Conservation (phyloP, 129 eudicot genomes). For the Heracleum sosnowskyi region DNA sequence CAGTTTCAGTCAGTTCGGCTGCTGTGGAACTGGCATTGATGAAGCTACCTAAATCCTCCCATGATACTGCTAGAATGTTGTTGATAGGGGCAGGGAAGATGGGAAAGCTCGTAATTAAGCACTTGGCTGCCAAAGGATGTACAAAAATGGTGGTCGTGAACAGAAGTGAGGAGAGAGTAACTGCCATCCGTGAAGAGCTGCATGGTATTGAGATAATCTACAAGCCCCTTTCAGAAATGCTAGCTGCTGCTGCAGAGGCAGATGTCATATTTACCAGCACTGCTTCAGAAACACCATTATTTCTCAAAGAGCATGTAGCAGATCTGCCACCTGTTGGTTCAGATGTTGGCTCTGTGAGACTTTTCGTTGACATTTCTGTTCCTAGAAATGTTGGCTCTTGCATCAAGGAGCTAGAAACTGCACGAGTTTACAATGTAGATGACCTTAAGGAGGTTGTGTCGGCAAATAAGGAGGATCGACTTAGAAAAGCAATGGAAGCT, state of each 20-base stretch:
- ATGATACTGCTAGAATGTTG: slow-evolving; percentile 10
- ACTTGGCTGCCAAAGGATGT: slow-evolving; percentile 14
- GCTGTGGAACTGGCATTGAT: slow-evolving; percentile 19
- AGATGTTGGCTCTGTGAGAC: slow-evolving; percentile 58
- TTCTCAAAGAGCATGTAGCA: slow-evolving; percentile 43
- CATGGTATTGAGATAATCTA: slow-evolving; percentile 28
- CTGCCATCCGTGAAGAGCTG: slow-evolving; percentile 28
- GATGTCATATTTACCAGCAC: slow-evolving; percentile 92
- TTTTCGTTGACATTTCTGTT: slow-evolving; percentile 78
- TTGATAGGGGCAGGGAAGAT: slow-evolving; percentile 17
- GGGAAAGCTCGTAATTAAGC: slow-evolving; percentile 20
- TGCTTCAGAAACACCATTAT: slow-evolving; percentile 31
- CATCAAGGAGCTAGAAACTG: slow-evolving; percentile 49
- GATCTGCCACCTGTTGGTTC: slow-evolving; percentile 57
- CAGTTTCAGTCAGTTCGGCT: slow-evolving; percentile 20
- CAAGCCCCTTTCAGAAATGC: slow-evolving; percentile 61
- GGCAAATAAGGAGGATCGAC: slow-evolving; percentile 29
- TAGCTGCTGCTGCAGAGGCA: slow-evolving; percentile 57
- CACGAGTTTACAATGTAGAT: slow-evolving; percentile 46
- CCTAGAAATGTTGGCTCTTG: slow-evolving; percentile 90
- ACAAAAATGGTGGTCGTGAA: slow-evolving; percentile 14
- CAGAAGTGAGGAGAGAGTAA: slow-evolving; percentile 15
- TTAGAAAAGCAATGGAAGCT: slow-evolving; percentile 30
- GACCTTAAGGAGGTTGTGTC: slow-evolving; percentile 70
- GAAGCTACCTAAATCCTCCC: slow-evolving; percentile 62